Percentiles rank a stretch among this genome's conserved stretches.
phyloP scores from a whole-genome alignment of 345 rosid species.

The Eucalyptus viminalis region DNA sequence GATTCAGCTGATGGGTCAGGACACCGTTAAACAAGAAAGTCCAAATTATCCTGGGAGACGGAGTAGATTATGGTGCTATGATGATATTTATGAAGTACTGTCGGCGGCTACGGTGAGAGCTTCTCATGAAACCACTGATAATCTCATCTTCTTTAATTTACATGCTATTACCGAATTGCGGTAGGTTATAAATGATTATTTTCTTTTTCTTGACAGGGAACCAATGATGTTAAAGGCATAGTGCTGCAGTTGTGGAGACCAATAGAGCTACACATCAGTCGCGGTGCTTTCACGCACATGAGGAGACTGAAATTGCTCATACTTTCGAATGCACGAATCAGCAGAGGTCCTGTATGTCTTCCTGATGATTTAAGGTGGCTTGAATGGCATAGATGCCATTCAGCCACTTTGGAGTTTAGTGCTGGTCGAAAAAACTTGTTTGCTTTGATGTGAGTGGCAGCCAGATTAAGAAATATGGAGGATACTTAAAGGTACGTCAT shows the following conservation, averaged over 20 bases:
- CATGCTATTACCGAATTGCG: accelerated
- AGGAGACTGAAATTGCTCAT: too few relatives aligned
- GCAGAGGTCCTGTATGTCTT: accelerated
- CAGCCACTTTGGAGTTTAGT: accelerated
- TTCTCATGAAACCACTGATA: accelerated
- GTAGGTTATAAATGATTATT: too few relatives aligned
- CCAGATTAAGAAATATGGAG: accelerated
- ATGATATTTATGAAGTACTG: accelerated
- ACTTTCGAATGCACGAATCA: accelerated
- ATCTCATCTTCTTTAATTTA: too few relatives aligned
- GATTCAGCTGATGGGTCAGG: constrained; percentile 8
- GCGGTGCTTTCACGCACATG: accelerated
- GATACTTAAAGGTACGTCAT: background rate
- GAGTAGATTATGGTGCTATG: background rate
- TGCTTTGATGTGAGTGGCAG: accelerated
- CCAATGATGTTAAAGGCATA: too few relatives aligned
- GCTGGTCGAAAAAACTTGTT: too few relatives aligned
- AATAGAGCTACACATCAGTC: accelerated
- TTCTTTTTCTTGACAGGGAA: too few relatives aligned
- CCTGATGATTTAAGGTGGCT: too few relatives aligned
- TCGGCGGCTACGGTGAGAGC: accelerated
- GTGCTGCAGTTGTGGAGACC: accelerated
- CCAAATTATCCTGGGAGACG: background rate
- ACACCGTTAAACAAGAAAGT: background rate
- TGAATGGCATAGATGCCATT: accelerated